A percentile compares a stretch with the other conserved stretches of the same genome.
These are phyloP conservation scores for Quercus berberidifolia DNA, from an alignment of 306 rosid genomes.

Conservation along the genomic window DNA sequence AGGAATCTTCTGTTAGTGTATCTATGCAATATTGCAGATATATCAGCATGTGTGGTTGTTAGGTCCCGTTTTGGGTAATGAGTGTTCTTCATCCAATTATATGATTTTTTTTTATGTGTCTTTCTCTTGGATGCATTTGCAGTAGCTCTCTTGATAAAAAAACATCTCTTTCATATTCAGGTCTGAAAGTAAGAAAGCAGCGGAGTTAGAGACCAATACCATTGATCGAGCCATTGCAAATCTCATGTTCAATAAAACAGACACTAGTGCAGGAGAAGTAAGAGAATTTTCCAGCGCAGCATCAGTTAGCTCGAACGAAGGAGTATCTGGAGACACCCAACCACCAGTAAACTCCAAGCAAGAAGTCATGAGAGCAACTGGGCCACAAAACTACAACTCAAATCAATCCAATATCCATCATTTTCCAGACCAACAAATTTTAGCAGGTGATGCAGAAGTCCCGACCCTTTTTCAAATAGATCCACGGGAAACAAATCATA, in stretches of 20 bases:
- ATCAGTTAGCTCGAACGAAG: slow-evolving; percentile 11
- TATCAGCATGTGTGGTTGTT: neutral
- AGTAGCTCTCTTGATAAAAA: slow-evolving; percentile 11
- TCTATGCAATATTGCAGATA: neutral
- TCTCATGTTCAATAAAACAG: slow-evolving; percentile 69
- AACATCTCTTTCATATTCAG: slow-evolving; percentile 30
- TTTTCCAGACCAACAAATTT: neutral
- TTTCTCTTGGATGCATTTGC: slow-evolving; percentile 1
- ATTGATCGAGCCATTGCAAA: slow-evolving; percentile 82
- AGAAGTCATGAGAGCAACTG: slow-evolving; percentile 1
- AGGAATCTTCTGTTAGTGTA: neutral
- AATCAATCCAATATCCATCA: slow-evolving; percentile 5
- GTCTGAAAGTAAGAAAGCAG: slow-evolving; percentile 31
- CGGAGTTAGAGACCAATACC: slow-evolving; percentile 63
- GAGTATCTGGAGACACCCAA: neutral
- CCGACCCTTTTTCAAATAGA: slow-evolving; percentile 33
- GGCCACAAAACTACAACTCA: neutral
- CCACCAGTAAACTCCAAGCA: slow-evolving; percentile 20
- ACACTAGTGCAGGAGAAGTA: slow-evolving; percentile 23
- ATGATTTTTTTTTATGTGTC: neutral
- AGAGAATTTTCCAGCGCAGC: slow-evolving; percentile 33
- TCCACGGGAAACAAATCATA: slow-evolving; percentile 7
- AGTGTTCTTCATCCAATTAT: neutral
- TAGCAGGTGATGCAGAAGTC: slow-evolving; percentile 31
- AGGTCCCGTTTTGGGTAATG: neutral